phyloP scores from a whole-genome alignment of 169 alveolate genomes.

The Eimeria sp. region DNA sequence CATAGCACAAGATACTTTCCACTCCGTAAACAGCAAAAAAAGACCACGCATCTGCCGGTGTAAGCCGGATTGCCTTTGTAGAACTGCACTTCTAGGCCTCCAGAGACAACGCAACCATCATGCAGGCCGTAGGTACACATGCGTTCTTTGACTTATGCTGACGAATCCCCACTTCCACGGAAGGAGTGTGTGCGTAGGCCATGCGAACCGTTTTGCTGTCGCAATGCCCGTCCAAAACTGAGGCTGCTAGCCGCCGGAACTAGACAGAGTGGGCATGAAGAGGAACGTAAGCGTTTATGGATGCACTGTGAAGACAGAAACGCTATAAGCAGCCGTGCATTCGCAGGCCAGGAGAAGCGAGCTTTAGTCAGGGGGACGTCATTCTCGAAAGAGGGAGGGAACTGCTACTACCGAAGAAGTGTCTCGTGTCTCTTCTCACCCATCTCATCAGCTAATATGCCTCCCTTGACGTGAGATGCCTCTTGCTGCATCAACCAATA shows the following conservation, averaged over 20 bases:
- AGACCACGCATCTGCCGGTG: not conserved
- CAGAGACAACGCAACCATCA: not conserved
- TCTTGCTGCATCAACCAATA: constrained; percentile 89
- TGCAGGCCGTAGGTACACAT: not conserved
- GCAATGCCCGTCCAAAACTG: not conserved
- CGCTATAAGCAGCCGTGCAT: not conserved
- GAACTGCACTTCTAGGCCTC: not conserved
- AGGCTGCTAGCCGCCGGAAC: not conserved
- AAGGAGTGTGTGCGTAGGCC: too few relatives aligned
- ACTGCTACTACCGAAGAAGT: not conserved
- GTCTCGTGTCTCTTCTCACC: constrained; percentile 82
- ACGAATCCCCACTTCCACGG: not conserved
- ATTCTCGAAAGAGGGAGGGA: not conserved
- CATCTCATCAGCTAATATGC: constrained; percentile 92
- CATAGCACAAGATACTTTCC: not conserved
- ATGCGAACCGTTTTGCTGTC: too few relatives aligned
- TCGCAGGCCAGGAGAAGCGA: not conserved
- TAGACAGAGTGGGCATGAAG: not conserved
- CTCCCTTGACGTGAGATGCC: constrained; percentile 87
- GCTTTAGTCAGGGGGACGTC: not conserved
- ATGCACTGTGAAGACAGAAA: not conserved
- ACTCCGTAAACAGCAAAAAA: not conserved
- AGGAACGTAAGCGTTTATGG: not conserved
- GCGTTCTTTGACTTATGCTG: not conserved
- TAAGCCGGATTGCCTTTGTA: not conserved